Base-by-base conservation (phyloP, 164 flowering plant species). In the Dillenia turbinata region DNA sequence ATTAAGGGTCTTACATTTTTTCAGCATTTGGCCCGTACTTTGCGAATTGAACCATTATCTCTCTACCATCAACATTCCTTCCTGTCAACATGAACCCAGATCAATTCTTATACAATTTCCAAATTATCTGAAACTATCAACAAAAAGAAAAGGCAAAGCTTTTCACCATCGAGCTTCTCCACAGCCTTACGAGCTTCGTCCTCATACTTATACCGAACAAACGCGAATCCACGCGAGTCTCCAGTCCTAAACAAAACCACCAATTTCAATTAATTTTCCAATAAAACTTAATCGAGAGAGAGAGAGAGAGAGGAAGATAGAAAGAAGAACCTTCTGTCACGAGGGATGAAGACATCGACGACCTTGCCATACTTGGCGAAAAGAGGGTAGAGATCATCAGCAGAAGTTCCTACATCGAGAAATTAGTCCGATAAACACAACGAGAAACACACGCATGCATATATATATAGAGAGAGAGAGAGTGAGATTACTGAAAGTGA, bases 331-430 rank as follows among this genome's bases (percentile, higher is more conserved):
- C 92, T 81, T 57, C 87, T 73, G 61, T 94, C 96, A 53, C 90
- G 74, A 11, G 99, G 99, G 56, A 94, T 94, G 80, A 91, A 91
- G 56, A 91, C 83, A 65, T 94, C 99, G 9, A 91, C 99, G 52
- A 94, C 97, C 71, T 91, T 89, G 12, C 97, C 97, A 62, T 89
- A 91, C 83, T 87, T 87, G 33, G 85, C 96, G 63, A 94, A 94
- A 0, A 87, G 82, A 1, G 99, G 97, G 71, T 78, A 91, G 48
- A 94, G 77, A 78, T 94, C 99, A 74, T 94, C 99, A 0, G 96
- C 97, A 11, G 89, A 79, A 0, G 99, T 94, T 47, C 98, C 98
- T 93, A 71, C 10, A n/a, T 9, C 3, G 17, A n/a, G 2, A 26
- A 45, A 53, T 16, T 1, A 4, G 10, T 5, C 5, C 1, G 8